phyloP scores from a whole-genome alignment of 2,329 filamentous ascomycete species.

The Hymenoscyphus salicellus region DNA sequence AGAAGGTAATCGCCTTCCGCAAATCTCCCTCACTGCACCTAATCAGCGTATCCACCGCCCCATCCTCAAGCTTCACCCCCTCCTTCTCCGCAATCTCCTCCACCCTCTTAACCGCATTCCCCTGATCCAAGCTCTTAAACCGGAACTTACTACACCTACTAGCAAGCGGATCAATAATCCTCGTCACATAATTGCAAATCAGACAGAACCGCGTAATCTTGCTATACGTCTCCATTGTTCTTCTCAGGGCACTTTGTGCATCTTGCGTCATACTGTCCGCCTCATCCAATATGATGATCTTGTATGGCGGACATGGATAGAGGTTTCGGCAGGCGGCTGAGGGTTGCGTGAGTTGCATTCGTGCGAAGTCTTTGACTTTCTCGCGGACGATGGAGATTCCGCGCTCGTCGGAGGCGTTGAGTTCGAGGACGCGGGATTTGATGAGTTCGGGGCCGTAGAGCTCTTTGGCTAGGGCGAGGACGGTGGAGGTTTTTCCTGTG shows the following conservation, averaged over 20 bases:
- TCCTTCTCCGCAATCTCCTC: conserved; percentile 80
- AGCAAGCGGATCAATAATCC: conserved; percentile 95
- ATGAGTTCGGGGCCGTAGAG: conserved; percentile 95
- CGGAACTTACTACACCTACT: conserved; percentile 94
- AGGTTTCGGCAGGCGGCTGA: conserved; percentile 60
- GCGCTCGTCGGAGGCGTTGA: conserved; percentile 98
- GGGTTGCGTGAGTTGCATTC: conserved; percentile 86
- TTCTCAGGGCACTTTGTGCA: conserved; percentile 83
- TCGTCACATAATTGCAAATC: conserved; percentile 97
- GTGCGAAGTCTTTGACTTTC: conserved; percentile 97
- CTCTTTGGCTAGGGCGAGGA: conserved; percentile 94
- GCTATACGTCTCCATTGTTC: conserved; percentile 98
- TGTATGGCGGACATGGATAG: conserved; percentile 96
- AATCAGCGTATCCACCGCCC: conserved; percentile 80
- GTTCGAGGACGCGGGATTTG: conserved; percentile 90
- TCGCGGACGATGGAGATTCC: conserved; percentile 95
- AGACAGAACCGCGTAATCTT: conserved; percentile 96
- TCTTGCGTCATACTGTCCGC: conserved; percentile 99
- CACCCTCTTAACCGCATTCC: conserved; percentile 74
- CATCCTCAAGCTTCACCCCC: conserved; percentile 70
- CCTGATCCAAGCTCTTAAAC: conserved; percentile 92
- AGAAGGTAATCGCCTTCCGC: conserved; percentile 90
- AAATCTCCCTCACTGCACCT: conserved; percentile 89
- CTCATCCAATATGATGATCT: conserved; percentile 97
- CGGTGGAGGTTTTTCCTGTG: conserved; percentile 96